Evolutionary conservation across 345 rosid genomes (phyloP).

Genomic region (Populus tremula): DNA sequence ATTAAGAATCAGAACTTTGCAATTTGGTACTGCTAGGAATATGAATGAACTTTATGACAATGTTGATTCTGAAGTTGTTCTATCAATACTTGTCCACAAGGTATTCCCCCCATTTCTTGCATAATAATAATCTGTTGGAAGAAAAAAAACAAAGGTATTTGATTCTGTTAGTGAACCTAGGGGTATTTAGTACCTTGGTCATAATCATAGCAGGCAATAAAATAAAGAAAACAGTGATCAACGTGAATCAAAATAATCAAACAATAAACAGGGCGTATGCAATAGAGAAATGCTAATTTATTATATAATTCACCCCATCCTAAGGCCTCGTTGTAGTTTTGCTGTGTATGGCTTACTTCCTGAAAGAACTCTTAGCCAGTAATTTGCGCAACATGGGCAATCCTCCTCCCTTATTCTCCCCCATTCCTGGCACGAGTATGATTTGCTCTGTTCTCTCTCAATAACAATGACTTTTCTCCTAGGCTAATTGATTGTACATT

Average conservation of each 20-base stretch:
- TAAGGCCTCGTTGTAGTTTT: not conserved
- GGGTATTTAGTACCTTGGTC: not conserved
- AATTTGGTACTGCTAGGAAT: slow-evolving; percentile 69
- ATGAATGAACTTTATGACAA: slow-evolving; percentile 74
- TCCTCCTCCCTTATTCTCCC: not conserved
- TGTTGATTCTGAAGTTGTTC: slow-evolving; percentile 83
- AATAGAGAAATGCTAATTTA: not conserved
- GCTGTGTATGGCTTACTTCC: not conserved
- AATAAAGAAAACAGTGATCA: not conserved
- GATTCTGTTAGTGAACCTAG: not conserved
- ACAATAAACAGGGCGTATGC: not conserved
- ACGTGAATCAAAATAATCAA: slow-evolving; percentile 1
- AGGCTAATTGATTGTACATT: not conserved
- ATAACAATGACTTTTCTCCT: not conserved
- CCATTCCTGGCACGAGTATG: not conserved
- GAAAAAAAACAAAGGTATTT: not conserved
- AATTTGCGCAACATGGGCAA: not conserved
- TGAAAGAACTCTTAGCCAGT: not conserved
- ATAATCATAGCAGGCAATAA: not conserved
- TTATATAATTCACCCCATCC: not conserved
- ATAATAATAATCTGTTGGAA: not conserved
- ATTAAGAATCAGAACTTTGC: slow-evolving; percentile 85
- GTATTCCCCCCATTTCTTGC: slow-evolving; percentile 30
- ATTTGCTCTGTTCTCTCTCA: not conserved
- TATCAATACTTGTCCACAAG: slow-evolving; percentile 90